Evolutionary conservation across 257 asterid genomes (phyloP).

Genomic region (Paraleonurus japonicus): DNA sequence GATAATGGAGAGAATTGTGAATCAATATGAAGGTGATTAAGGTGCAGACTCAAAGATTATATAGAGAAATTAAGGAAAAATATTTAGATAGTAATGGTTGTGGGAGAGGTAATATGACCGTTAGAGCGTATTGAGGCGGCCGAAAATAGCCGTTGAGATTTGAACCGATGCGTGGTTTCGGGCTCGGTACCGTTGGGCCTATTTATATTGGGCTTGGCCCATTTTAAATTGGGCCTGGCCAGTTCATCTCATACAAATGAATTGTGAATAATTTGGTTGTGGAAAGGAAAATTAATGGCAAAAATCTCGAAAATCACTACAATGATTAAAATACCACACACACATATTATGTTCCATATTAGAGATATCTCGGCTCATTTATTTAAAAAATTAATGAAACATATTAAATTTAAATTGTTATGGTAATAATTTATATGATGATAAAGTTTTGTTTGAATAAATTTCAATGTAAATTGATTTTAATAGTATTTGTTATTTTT

Average conservation of each 20-base stretch:
- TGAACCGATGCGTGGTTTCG: conserved; percentile 18
- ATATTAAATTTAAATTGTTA: too few species aligned
- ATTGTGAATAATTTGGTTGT: too few species aligned
- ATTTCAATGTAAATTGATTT: too few species aligned
- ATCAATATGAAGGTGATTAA: not conserved
- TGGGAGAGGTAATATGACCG: conserved; percentile 57
- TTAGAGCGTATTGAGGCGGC: conserved; percentile 47
- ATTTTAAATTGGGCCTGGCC: too few species aligned
- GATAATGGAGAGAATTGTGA: not conserved
- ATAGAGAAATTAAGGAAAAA: conserved; percentile 29
- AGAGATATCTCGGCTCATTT: not conserved
- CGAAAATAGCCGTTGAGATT: conserved; percentile 77
- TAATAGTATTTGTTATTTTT: too few species aligned
- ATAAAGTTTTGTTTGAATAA: too few species aligned
- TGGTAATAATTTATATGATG: too few species aligned
- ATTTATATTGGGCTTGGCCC: conserved; percentile 21
- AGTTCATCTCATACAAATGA: not conserved
- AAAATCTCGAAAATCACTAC: not conserved
- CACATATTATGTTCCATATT: not conserved
- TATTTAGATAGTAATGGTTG: conserved; percentile 3
- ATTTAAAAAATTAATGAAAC: too few species aligned
- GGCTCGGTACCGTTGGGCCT: not conserved
- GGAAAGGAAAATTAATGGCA: not conserved
- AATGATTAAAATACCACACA: too few species aligned
- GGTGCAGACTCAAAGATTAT: conserved; percentile 27